A percentile compares a stretch with the other conserved stretches of the same genome.
Evolutionary conservation across 306 rosid genomes (phyloP).

Genomic region (Prunus mira): DNA sequence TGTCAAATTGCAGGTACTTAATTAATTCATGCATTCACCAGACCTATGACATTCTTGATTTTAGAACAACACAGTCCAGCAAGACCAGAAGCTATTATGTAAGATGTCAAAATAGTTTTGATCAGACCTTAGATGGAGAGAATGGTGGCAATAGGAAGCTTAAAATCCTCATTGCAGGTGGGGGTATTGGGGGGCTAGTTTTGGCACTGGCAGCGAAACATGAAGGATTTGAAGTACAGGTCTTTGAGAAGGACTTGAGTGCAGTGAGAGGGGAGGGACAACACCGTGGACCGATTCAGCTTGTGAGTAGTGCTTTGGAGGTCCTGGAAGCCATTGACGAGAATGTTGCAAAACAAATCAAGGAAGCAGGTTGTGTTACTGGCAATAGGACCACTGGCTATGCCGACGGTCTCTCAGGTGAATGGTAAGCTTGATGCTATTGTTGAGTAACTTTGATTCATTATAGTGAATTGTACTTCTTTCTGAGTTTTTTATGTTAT

Average conservation of each 20-base stretch:
- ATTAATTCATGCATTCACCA: background rate
- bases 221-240: background rate
- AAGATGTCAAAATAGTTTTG: background rate
- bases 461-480: no score
- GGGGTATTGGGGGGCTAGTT: background rate
- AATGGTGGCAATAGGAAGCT: background rate
- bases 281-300: background rate
- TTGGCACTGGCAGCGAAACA: background rate
- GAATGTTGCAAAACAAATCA: background rate
- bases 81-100: background rate
- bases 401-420: background rate
- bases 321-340: background rate
- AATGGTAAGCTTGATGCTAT: background rate
- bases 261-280: background rate
- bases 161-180: background rate
- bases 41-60: background rate
- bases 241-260: background rate
- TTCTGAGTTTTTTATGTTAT: no score
- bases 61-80: background rate
- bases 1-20: no score
- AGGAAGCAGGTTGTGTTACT: background rate
- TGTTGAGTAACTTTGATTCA: no score
- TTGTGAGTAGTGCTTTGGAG: background rate
- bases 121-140: background rate
- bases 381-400: background rate